phyloP scores from a whole-genome alignment of 2,329 filamentous ascomycete species.

The Curvularia spicifera region DNA sequence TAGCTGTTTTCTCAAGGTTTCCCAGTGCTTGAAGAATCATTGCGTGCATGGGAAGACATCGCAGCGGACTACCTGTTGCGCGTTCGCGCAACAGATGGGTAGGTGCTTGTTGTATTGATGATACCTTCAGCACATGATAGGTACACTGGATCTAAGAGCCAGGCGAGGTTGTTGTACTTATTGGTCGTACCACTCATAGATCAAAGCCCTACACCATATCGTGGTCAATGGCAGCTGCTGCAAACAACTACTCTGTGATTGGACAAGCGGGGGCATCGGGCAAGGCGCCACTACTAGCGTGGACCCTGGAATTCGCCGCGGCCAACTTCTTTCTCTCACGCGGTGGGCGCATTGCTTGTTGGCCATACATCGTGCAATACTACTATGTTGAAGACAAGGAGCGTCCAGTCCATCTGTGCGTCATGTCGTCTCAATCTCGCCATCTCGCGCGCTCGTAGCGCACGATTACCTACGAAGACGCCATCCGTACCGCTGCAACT shows the following conservation, averaged over 20 bases:
- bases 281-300: constrained; percentile 29
- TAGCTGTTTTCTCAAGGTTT: neutral
- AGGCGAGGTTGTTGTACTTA: neutral
- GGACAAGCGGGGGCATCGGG: constrained; percentile 15
- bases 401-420: constrained; percentile 39
- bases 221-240: neutral
- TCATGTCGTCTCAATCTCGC: constrained; percentile 44
- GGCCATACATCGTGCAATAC: constrained; percentile 12
- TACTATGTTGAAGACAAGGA: constrained; percentile 42
- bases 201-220: neutral
- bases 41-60: neutral
- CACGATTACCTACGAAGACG: constrained; percentile 27
- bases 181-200: neutral
- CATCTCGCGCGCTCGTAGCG: constrained; percentile 35
- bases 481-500: constrained; percentile 20
- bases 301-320: constrained; percentile 30
- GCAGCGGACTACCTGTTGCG: neutral
- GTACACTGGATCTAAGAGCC: neutral
- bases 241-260: constrained; percentile 28
- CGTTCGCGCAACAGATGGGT: neutral
- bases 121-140: neutral
- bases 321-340: constrained; percentile 44
- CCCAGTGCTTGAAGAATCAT: neutral
- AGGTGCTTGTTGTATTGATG: neutral
- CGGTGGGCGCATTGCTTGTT: constrained; percentile 8